Evolutionary conservation across 2,329 filamentous ascomycete species (phyloP), one percentile per base, ranked within the genome.

Genomic region (Phyllosticta paracitricarpa): DNA sequence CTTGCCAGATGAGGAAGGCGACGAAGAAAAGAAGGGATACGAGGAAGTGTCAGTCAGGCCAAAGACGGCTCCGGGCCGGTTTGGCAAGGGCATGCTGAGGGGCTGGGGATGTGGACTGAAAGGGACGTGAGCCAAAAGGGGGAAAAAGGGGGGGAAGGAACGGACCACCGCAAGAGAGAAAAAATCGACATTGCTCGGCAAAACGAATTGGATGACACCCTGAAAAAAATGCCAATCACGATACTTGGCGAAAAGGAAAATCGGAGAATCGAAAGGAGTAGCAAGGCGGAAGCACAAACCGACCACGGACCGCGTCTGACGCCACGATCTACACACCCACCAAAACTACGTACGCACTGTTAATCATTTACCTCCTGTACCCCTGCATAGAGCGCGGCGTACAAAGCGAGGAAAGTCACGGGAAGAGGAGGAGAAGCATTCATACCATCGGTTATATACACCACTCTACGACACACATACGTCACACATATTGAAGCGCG

Each of bases 1-100:
- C 52, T 61, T 73, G 17, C 61, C 66, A 4, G 68, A 69, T 1
- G 61, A 65, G 9, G 64, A 66, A n/a, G 64, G 67, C 26, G 63
- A 67, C 10, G 65, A 24, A 8, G 52, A 48, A n/a, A 48, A 48
- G 40, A 48, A n/a, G 12, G 12, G 14, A n/a, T n/a, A n/a, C 14
- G n/a, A 48, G 19, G 19, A 22, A 5, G 14, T n/a, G 40, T n/a
- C 17, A n/a, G 40, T n/a, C 4, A 48, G 40, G 17, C 40, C 40
- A 3, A 48, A n/a, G 4, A 48, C 40, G n/a, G 40, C 40, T 4
- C 40, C 40, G 17, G 40, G 40, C 40, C 40, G 40, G 40, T 48
- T 48, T 48, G 40, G 40, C 14, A 48, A 48, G 40, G 40, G 40
- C 12, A n/a, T 48, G 40, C 40, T 48, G 12, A 48, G 40, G 17